Base-by-base conservation (phyloP, 2,329 filamentous ascomycete genomes). In the Penicillium paneum region DNA sequence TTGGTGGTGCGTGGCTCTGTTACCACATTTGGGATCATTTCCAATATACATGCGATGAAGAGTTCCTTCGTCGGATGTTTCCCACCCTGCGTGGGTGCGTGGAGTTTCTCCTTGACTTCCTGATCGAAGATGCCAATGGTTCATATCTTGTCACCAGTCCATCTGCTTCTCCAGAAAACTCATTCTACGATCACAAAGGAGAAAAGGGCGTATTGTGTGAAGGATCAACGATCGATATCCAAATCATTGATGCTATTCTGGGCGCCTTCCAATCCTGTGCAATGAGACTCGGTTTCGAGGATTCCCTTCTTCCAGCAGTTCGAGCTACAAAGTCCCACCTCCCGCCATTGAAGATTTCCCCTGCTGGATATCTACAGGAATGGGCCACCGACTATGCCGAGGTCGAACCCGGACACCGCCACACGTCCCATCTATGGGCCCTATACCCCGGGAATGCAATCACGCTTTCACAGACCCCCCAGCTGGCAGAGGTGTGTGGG, bases 1-100 rank as follows among this genome's bases (percentile, higher is more conserved):
- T 79, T 62, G 73, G 79, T 0, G 76, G 78, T 1, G 80, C 81
- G 1, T 86, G 83, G 83, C 78, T 84, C 72, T 83, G 83, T 75
- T 79, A 82, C 55, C 81, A 85, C 57, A 78, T 85, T 1, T 81
- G 76, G 68, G 81, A 85, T 54, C 76, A 81, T 60, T 85, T 77
- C 64, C 77, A 79, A 32, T 85, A 83, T 60, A 78, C 76, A 2
- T 52, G 62, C 8, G 56, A 69, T 38, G 47, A 47, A 6, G 26
- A 12, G 1, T 66, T 67, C 8, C 55, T 70, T 5, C 39, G 34
- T 2, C 54, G 54, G 1, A 65, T 65, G 59, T 65, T 67, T 15
- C 59, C 61, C 1, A 55, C 65, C 17, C 46, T 71, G 4, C 58
- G 57, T n/a, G 66, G 65, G n/a, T 66, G 64, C 28, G 62, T 70